Evolutionary conservation across 106 monocot species (phyloP), one percentile per base, ranked within the genome.

Genomic region (Hemerocallis citrina): DNA sequence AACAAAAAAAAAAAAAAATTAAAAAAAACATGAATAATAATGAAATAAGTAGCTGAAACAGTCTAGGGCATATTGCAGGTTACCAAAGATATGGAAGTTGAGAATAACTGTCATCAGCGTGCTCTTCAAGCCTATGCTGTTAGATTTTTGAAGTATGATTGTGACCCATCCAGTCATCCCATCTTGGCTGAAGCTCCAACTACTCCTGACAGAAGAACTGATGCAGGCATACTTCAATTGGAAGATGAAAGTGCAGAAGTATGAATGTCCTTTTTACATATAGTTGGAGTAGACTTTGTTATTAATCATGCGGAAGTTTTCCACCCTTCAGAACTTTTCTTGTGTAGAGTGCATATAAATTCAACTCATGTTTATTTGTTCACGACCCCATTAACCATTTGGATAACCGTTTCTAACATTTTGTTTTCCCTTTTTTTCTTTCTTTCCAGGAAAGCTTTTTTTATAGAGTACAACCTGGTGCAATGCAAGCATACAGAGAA

Each of bases 401-500:
- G 20, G 11, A 55, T 39, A 17, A 25, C 34, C 33, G 17, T 20
- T 29, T 48, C 22, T 30, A 15, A 28, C 37, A 36, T 16, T 29
- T 20, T 49, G 7, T 34, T 50, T 31, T 30, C 6, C n/a, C 37
- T 27, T 16, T 49, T 34, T 50, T 31, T 66, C 23, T n/a, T 37
- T 66, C 23, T n/a, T 37, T 37, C 61, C 73, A 93, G 92, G 81
- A 76, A 65, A 76, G 54, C 39, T 76, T 93, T 49, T 85, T 87
- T 67, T 93, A 93, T 69, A 67, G 48, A 13, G 73, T 93, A 50
- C 74, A 76, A 29, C 70, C 75, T 68, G 85, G 93, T 79, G 75
- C 88, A 51, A 77, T 89, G 89, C 76, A 82, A 33, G 71, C 63
- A n/a, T 93, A 93, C 62, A 89, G 85, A 71, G 79, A 88, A 62